A percentile compares a stretch with the other conserved stretches of the same genome.
phyloP scores from a whole-genome alignment of 805 yeast genomes.

The Candida odintsovae region DNA sequence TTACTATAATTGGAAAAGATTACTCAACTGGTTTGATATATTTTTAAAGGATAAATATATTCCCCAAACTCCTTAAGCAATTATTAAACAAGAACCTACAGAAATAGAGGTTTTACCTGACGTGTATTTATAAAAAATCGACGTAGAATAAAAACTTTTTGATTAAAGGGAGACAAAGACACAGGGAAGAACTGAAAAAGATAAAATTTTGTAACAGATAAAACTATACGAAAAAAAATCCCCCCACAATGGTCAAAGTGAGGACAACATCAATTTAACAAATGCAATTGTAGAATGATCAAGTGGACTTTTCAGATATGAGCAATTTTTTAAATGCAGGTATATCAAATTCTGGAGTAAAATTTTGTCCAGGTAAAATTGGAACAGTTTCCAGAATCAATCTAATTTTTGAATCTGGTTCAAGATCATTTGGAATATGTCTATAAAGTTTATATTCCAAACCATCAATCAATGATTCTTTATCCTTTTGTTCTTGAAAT shows the following conservation, averaged over 20 bases:
- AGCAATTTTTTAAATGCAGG: conserved; percentile 57
- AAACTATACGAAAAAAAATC: too few relatives aligned
- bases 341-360: conserved; percentile 56
- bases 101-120: too few relatives aligned
- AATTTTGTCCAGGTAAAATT: conserved; percentile 74
- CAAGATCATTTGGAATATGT: conserved; percentile 46
- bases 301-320: conserved; percentile 1
- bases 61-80: neutral
- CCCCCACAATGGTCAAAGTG: too few relatives aligned
- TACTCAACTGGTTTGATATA: conserved; percentile 17
- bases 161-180: neutral
- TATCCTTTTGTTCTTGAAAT: conserved; percentile 46
- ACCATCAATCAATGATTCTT: conserved; percentile 24
- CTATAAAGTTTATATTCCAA: conserved; percentile 66
- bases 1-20: conserved; percentile 18
- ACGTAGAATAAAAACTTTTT: neutral
- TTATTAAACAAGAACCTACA: too few relatives aligned
- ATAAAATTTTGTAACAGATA: too few relatives aligned
- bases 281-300: neutral
- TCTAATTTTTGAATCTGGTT: conserved; percentile 47
- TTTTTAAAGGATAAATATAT: conserved; percentile 5
- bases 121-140: neutral
- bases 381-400: conserved; percentile 67
- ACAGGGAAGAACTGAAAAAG: neutral
- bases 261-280: neutral